Conservation (phyloP, 2,329 filamentous ascomycete genomes). For the Epichloe aotearoae region DNA sequence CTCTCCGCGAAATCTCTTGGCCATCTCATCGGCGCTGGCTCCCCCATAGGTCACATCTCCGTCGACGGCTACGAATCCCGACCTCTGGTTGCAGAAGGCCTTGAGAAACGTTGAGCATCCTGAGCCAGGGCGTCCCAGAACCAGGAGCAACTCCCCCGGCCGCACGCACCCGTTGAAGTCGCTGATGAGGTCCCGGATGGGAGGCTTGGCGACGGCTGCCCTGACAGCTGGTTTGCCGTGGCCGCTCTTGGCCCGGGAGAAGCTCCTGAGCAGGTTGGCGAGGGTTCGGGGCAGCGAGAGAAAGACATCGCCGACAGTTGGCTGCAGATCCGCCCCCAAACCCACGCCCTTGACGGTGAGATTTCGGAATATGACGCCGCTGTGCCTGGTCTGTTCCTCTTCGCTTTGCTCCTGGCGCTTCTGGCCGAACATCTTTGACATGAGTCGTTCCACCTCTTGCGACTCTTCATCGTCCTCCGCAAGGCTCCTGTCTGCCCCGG, state of each 20-base stretch:
- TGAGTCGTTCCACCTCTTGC: constrained; percentile 44
- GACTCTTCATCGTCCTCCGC: constrained; percentile 28
- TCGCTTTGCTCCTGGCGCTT: constrained; percentile 52
- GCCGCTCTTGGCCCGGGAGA: neutral
- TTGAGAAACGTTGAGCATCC: constrained; percentile 63
- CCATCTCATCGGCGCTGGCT: constrained; percentile 29
- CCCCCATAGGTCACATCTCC: constrained; percentile 55
- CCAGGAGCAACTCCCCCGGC: constrained; percentile 59
- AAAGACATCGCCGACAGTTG: constrained; percentile 51
- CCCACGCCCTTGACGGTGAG: constrained; percentile 59
- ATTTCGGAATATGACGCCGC: constrained; percentile 56
- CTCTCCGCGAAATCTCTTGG: constrained; percentile 43
- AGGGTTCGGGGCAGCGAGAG: constrained; percentile 33
- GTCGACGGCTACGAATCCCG: constrained; percentile 47
- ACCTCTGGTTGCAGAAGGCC: constrained; percentile 56
- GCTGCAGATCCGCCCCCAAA: constrained; percentile 43
- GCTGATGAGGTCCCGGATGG: constrained; percentile 51
- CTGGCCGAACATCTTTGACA: constrained; percentile 59
- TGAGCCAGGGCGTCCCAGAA: constrained; percentile 52
- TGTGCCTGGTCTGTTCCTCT: constrained; percentile 55
- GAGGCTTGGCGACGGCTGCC: constrained; percentile 40
- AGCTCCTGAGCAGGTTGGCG: constrained; percentile 34
- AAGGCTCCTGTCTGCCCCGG: constrained; percentile 12
- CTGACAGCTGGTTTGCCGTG: constrained; percentile 22
- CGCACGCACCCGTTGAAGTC: constrained; percentile 54